These are phyloP conservation scores for Selaginella moellendorffii DNA, from an alignment of 75 land plant genomes.

Conservation along the genomic window DNA sequence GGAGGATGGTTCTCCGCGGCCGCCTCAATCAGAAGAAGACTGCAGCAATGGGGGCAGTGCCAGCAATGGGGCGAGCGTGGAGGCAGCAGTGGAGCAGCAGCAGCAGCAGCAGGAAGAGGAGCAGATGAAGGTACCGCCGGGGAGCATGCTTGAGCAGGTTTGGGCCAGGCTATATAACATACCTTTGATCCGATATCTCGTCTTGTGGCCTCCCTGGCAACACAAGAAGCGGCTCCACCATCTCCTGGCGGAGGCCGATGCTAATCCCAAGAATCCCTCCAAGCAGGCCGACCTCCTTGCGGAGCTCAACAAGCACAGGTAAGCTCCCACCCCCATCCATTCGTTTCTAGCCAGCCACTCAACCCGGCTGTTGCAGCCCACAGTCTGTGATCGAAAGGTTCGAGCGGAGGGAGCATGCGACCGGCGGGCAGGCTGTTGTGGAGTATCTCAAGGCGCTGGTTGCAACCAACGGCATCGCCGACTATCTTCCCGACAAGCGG, in stretches of 20 bases:
- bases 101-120: not conserved
- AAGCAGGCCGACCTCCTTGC: slow-evolving; percentile 59
- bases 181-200: slow-evolving; percentile 30
- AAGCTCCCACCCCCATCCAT: not conserved
- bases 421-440: slow-evolving; percentile 68
- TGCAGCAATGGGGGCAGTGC: too few relatives aligned
- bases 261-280: slow-evolving; percentile 56
- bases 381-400: slow-evolving; percentile 83
- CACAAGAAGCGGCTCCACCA: slow-evolving; percentile 54
- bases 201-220: slow-evolving; percentile 73
- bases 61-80: too few relatives aligned
- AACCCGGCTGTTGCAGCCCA: slow-evolving; percentile 40
- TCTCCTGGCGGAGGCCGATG: slow-evolving; percentile 67
- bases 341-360: not conserved
- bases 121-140: not conserved
- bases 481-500: slow-evolving; percentile 79
- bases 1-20: not conserved
- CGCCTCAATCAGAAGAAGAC: not conserved
- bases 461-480: slow-evolving; percentile 70
- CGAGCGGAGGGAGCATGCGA: slow-evolving; percentile 76
- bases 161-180: slow-evolving; percentile 14
- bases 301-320: slow-evolving; percentile 85
- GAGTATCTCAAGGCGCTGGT: slow-evolving; percentile 93
- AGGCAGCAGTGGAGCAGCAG: too few relatives aligned
- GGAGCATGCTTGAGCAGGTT: not conserved